Conservation (phyloP, 306 rosid genomes). For the Fagus crenata region DNA sequence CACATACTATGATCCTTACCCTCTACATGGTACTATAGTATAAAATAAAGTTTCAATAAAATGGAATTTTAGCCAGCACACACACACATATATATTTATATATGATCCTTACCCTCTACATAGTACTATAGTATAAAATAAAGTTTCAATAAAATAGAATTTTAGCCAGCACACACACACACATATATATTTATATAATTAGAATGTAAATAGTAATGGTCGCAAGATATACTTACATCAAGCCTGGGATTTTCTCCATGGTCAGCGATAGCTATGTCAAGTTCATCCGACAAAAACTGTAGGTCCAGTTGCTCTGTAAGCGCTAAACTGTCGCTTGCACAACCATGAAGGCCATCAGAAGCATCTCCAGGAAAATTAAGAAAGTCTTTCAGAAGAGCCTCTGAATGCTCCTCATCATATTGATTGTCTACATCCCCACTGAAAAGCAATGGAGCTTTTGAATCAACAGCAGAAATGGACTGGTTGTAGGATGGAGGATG, state of each 20-base stretch:
- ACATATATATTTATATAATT: not conserved
- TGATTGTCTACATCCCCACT: conserved; percentile 22
- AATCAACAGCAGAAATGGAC: conserved; percentile 30
- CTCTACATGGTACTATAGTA: not conserved
- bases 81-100: too few relatives aligned
- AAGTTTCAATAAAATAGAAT: not conserved
- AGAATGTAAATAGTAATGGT: not conserved
- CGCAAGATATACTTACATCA: conserved; percentile 35
- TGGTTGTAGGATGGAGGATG: conserved; percentile 36
- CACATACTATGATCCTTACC: not conserved
- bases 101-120: not conserved
- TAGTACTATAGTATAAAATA: not conserved
- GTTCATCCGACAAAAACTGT: conserved; percentile 42
- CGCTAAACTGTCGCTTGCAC: conserved; percentile 30
- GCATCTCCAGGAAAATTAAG: conserved; percentile 32
- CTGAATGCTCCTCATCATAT: conserved; percentile 34
- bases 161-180: not conserved
- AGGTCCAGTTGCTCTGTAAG: conserved; percentile 38
- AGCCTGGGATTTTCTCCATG: conserved; percentile 43
- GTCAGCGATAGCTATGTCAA: conserved; percentile 43
- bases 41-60: not conserved
- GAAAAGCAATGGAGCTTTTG: conserved; percentile 24
- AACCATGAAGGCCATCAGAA: conserved; percentile 31
- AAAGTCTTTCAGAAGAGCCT: conserved; percentile 38
- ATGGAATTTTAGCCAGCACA: not conserved